Evolutionary conservation across 192 early-diverging fungal genomes (phyloP), one percentile per base, ranked within the genome.

Genomic region (Neocallimastix lanati): DNA sequence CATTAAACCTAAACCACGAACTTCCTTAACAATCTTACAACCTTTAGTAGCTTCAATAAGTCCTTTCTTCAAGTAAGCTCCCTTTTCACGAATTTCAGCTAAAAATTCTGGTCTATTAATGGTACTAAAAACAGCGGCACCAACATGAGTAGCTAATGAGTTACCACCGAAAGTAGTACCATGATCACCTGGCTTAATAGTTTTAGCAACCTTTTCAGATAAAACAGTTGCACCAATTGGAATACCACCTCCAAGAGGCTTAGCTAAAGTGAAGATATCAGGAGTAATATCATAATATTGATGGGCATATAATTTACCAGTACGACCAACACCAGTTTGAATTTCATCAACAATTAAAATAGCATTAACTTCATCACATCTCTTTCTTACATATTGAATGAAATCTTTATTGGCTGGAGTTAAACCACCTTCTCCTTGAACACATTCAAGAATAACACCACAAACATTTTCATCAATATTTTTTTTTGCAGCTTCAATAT

Each of bases 121-220:
- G 76, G 92, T 90, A 27, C 83, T 83, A 76, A 93, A 82, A 12
- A 97, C 96, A 36, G 86, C 85, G 29, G 88, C 86, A 29, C 93
- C 97, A 14, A 95, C 95, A 30, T 91, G 90, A 81, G 94, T 94
- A 21, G 94, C 96, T 67, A 99, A 83, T 13, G 97, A 96, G 81
- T 92, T 93, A 36, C 97, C 97, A 79, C 97, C 97, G 89, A 97
- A 99, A 12, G 96, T 98, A 16, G 97, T 98, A 78, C 97, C 97
- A 81, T 99, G 97, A 85, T 99, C 96, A 78, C 97, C 94, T 25
- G 92, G 87, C 29, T 90, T 90, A 85, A 99, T 92, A 76, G 90
- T 81, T n/a, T 88, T 87, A 11, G 95, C 95, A 28, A 98, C 94
- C 79, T 86, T 84, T 78, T 90, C 85, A 78, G 88, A 88, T 77